Evolutionary conservation across 164 flowering plant species (phyloP).

Genomic region (Cinnamomum micranthum): DNA sequence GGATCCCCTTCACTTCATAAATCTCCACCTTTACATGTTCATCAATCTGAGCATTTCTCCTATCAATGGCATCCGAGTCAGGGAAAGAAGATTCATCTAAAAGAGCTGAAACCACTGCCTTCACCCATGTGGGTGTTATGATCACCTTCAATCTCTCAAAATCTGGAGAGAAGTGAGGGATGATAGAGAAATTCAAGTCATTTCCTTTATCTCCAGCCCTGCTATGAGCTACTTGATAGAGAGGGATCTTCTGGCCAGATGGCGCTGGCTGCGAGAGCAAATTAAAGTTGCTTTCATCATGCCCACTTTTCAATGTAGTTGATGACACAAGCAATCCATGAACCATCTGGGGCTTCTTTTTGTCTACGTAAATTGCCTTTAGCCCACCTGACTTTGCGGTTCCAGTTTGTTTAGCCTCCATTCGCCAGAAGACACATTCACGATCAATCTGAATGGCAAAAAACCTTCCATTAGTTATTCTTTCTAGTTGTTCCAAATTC

Average conservation of each 20-base stretch:
- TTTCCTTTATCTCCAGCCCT: slow-evolving; percentile 97
- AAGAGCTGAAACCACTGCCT: slow-evolving; percentile 48
- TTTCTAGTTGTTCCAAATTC: not conserved
- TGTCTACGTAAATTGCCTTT: not conserved
- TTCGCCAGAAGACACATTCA: slow-evolving; percentile 52
- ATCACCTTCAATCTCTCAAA: slow-evolving; percentile 64
- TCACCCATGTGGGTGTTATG: slow-evolving; percentile 79
- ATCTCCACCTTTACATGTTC: slow-evolving; percentile 71
- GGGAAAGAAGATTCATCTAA: slow-evolving; percentile 47
- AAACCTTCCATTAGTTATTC: not conserved
- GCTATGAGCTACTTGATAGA: slow-evolving; percentile 74
- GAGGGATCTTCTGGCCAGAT: slow-evolving; percentile 54
- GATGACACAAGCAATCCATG: slow-evolving; percentile 9
- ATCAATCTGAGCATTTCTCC: slow-evolving; percentile 42
- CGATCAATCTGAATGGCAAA: slow-evolving; percentile 52
- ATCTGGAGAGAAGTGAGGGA: slow-evolving; percentile 76
- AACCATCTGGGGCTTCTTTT: not conserved
- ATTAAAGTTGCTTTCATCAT: not conserved
- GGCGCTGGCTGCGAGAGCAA: slow-evolving; percentile 47
- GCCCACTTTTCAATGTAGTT: slow-evolving; percentile 7
- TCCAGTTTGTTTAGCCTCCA: slow-evolving; percentile 30
- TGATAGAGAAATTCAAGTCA: slow-evolving; percentile 82
- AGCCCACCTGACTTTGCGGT: slow-evolving; percentile 9
- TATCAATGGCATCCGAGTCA: slow-evolving; percentile 27
- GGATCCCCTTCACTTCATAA: slow-evolving; percentile 71